Evolutionary conservation across 2,329 filamentous ascomycete species (phyloP), one percentile per base, ranked within the genome.

Genomic region (Hypoxylon sp.): DNA sequence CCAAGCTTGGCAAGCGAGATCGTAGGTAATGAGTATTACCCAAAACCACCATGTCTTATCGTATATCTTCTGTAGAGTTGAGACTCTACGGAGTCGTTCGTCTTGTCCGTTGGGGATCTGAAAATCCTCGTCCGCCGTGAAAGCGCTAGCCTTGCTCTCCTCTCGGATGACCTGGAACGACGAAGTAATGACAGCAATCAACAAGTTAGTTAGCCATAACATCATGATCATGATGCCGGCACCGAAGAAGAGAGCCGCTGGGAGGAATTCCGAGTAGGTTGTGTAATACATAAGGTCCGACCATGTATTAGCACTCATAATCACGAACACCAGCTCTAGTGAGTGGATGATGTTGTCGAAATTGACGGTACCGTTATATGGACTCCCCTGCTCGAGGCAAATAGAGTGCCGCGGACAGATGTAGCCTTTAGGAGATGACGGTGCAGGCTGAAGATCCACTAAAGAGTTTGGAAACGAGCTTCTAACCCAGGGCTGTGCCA

Each of bases 231-330:
- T 89, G 75, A 97, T 95, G 22, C 86, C 87, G 11, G 85, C 87
- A 24, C 84, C 88, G 59, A 90, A 90, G 74, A 89, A 99, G 2
- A 98, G 81, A 1, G 94, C 93, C 3, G 93, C 89, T 14, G 92
- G 87, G 5, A 97, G 85, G 73, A 97, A 98, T 77, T 99, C 96
- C 24, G 93, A 96, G 74, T 97, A 89, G 55, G 92, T 93, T 3
- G 95, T 93, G 72, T 93, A 92, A 78, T 99, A 99, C 83, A 99
- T 93, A 55, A 98, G 81, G 78, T 98, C 93, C 1, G 93, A 91
- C 78, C 96, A 99, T 0, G 96, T 99, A 77, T 99, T 99, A 50
- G 93, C 95, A 73, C 93, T 97, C 93, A 99, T 99, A 75, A 99
- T 91, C 53, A 99, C 93, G 75, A 99, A 99, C 1, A 99, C 94